Conservation (phyloP, 768 basidiomycete genomes). For the Rhizopogon salebrosus region DNA sequence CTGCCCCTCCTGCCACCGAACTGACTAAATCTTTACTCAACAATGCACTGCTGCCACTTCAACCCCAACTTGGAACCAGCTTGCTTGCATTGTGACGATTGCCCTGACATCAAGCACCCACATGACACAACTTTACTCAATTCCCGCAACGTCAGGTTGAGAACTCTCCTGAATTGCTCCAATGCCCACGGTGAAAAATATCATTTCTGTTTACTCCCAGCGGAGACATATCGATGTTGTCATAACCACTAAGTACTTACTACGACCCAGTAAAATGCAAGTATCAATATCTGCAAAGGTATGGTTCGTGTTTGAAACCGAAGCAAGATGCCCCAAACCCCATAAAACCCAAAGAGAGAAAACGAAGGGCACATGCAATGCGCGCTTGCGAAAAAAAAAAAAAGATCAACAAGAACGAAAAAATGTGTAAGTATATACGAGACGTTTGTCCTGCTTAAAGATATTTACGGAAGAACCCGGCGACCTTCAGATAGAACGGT, state of each 20-base stretch:
- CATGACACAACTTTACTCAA: background rate
- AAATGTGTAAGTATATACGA: slow-evolving; percentile 12
- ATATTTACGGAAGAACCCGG: slow-evolving; percentile 40
- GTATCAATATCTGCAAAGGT: background rate
- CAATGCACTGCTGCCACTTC: background rate
- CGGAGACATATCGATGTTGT: background rate
- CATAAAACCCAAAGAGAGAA: slow-evolving; percentile 3
- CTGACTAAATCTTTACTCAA: background rate
- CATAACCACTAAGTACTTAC: background rate
- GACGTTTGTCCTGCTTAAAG: slow-evolving; percentile 20
- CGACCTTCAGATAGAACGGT: slow-evolving; percentile 42
- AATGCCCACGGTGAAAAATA: background rate
- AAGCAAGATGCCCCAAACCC: background rate
- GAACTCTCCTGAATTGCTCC: background rate
- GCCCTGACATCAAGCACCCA: background rate
- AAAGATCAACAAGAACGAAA: slow-evolving; percentile 19
- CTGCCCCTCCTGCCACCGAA: background rate
- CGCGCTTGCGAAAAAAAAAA: slow-evolving; percentile 10
- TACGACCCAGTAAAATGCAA: background rate
- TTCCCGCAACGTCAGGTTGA: slow-evolving; percentile 1
- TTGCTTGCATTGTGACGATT: background rate
- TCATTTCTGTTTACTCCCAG: background rate
- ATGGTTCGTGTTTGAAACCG: background rate
- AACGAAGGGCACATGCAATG: background rate
- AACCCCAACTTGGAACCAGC: too few relatives aligned